Percentiles rank a stretch among this genome's conserved stretches.
Conservation (phyloP, 208 protist species). For the Borovskyia barvae region DNA sequence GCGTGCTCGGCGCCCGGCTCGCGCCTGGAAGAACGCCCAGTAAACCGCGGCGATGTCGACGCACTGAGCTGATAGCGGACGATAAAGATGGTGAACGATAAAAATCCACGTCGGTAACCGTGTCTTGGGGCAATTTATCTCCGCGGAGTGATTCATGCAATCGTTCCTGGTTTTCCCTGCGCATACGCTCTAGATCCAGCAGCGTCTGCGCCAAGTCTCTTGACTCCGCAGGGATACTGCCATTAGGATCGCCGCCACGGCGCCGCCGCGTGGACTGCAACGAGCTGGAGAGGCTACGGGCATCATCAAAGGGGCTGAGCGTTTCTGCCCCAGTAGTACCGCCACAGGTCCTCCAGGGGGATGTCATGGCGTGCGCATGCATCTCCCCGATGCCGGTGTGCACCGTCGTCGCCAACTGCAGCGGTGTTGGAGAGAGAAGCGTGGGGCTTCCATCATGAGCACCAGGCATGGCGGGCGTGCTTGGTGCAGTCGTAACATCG, state of each 20-base stretch:
- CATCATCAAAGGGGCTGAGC: constrained; percentile 14
- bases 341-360: constrained; percentile 4
- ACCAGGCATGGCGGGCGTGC: no score
- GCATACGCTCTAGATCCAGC: constrained; percentile 62
- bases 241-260: constrained; percentile 23
- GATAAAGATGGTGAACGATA: constrained; percentile 6
- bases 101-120: constrained; percentile 6
- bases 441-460: no score
- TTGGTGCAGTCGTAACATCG: no score
- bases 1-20: not conserved
- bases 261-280: constrained; percentile 28
- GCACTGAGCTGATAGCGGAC: constrained; percentile 10
- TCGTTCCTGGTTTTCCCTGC: constrained; percentile 66
- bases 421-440: not conserved
- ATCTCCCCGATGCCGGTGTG: not conserved
- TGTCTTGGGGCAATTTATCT: not conserved
- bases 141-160: constrained; percentile 27
- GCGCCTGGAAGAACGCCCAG: not conserved
- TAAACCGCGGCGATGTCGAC: constrained; percentile 6
- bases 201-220: constrained; percentile 43
- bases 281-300: constrained; percentile 34
- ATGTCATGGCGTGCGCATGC: not conserved
- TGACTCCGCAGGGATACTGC: constrained; percentile 10
- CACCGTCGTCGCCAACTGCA: not conserved
- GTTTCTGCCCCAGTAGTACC: no score